Percentiles rank a stretch among this genome's conserved stretches.
Evolutionary conservation across 2,329 filamentous ascomycete genomes (phyloP).

Genomic region (Fusarium newnesense): DNA sequence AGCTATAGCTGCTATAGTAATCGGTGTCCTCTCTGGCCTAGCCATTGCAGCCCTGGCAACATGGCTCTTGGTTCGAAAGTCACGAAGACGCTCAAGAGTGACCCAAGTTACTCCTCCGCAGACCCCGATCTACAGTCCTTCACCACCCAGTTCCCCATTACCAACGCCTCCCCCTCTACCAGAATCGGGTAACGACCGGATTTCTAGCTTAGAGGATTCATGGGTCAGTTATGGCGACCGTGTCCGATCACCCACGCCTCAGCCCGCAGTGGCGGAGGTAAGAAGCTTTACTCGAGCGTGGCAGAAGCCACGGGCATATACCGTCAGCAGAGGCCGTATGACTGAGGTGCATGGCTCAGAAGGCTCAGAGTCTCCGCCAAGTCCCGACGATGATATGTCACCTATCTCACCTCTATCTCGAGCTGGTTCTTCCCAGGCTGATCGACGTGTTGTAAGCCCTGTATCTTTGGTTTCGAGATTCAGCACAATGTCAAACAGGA

Average conservation of each 20-base stretch:
- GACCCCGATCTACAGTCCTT: background rate
- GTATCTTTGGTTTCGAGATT: constrained; percentile 17
- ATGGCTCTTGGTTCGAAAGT: constrained; percentile 26
- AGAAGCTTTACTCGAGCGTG: constrained; percentile 36
- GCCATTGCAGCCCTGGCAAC: background rate
- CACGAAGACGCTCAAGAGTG: constrained; percentile 1
- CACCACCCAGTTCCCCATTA: background rate
- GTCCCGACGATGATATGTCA: background rate
- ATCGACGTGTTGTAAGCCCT: constrained; percentile 13
- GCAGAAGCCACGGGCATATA: constrained; percentile 40
- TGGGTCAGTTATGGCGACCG: constrained; percentile 36
- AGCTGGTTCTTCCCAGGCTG: background rate
- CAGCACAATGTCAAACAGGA: constrained; percentile 11
- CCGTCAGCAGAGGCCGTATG: constrained; percentile 25
- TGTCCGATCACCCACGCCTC: constrained; percentile 38
- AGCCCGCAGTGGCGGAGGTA: constrained; percentile 40
- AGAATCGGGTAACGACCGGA: constrained; percentile 12
- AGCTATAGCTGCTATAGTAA: constrained; percentile 32
- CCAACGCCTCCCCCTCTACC: background rate
- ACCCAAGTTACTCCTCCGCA: background rate
- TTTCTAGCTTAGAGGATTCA: constrained; percentile 12
- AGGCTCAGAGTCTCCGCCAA: background rate
- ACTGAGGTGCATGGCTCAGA: constrained; percentile 11
- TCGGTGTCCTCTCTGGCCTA: constrained; percentile 21
- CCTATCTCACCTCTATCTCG: constrained; percentile 18